Evolutionary conservation across 2,329 filamentous ascomycete genomes (phyloP), one percentile per base, ranked within the genome.

Genomic region (Onygenales sp.): DNA sequence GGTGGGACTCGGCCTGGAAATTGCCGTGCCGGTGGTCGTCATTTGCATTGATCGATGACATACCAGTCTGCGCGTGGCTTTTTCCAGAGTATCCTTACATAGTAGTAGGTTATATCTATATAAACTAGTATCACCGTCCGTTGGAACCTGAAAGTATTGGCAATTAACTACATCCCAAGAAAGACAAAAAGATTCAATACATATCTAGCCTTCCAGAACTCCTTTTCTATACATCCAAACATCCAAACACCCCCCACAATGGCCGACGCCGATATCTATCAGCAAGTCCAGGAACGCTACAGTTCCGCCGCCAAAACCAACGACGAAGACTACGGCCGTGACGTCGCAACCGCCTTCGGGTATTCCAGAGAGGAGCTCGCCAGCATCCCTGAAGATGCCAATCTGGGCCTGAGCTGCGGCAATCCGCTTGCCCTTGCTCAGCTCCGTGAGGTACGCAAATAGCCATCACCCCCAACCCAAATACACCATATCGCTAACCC

Each of bases 391-490:
- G 56, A 69, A 7, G 73, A 71, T 42, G 66, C 78, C 31, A 81
- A 81, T 57, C 66, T 81, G 3, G 78, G 78, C 0, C 61, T 81
- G 3, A 76, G 75, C 65, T 81, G 78, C 52, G 78, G 78, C 6
- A 81, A 80, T 52, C 77, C 78, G 2, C 54, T 78, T 4, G 76
- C 73, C 3, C 65, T 76, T 6, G 74, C 79, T 2, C 74, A 67
- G 34, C 52, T 80, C 7, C 66, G 67, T 52, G 69, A 75, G 62
- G 75, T 76, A 47, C 10, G 57, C 39, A 11, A 1, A 4, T 11
- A 40, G 9, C 42, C 8, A 14, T 3, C 27, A 31, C 34, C n/a
- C 7, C 13, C 40, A 13, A 9, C 37, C 6, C 33, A 17, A 4
- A 43, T 47, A 34, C 40, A 33, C 4, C 33, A 39, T 43, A 52